Conservation (phyloP, 176 grass and related monocot species). For the Paspalum notatum region DNA sequence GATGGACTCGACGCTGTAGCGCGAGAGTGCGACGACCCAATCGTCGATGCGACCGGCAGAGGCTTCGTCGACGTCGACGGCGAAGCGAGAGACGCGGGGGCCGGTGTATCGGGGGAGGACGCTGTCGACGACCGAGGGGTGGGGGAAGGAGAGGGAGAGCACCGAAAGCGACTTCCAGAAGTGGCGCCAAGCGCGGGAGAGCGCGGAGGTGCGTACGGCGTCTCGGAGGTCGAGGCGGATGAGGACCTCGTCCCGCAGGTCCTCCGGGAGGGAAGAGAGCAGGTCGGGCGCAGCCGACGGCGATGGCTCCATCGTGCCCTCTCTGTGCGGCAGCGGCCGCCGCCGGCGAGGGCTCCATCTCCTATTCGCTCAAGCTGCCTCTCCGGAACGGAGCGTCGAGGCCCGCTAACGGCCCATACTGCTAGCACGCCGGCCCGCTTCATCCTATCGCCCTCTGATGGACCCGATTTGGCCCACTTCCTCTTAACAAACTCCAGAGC, state of each 20-base stretch:
- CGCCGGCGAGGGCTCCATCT: no score
- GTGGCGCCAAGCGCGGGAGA: constrained; percentile 43
- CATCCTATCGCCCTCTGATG: background rate
- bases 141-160: constrained; percentile 16
- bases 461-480: background rate
- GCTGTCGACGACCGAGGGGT: background rate
- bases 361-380: no score
- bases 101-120: background rate
- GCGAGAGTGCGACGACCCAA: constrained; percentile 14
- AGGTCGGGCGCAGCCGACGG: background rate
- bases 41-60: background rate
- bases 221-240: constrained; percentile 4
- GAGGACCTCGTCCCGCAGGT: constrained; percentile 22
- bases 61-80: background rate
- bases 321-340: background rate
- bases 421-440: background rate
- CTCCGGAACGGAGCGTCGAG: no score
- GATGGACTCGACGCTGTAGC: constrained; percentile 21
- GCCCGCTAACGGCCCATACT: background rate
- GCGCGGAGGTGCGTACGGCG: constrained; percentile 13
- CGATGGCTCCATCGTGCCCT: background rate
- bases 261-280: constrained; percentile 1
- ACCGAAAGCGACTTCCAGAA: constrained; percentile 27
- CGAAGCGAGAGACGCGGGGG: background rate
- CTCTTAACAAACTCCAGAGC: background rate